Base-by-base conservation (phyloP, 1,284 basidiomycete genomes). In the Thelephora terrestris region DNA sequence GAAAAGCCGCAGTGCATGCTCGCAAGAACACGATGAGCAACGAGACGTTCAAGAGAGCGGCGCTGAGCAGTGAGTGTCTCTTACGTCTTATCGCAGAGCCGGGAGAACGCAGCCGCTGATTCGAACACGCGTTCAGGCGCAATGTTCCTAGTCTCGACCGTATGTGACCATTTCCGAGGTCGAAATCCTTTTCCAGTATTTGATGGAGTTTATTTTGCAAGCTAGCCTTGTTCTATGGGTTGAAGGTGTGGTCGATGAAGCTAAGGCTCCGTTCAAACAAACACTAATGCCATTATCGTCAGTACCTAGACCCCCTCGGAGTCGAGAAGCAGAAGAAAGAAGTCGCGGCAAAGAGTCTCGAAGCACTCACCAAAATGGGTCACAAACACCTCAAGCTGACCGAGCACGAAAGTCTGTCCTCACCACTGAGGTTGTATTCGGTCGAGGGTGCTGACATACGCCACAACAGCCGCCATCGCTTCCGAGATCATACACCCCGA, bases 401-500 rank as follows among this genome's bases (percentile, higher is more conserved):
- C 55, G 88, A 91, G 61, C 85, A 92, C 58, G 89, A 92, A 70
- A 68, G 87, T 87, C 61, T 55, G 83, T 64, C 25, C 7, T 18
- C 4, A 23, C 7, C 14, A 24, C 12, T 45, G 21, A 27, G 17
- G 5, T 35, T 20, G 35, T 14, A 14, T 47, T 24, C 32, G 14
- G 18, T 48, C 17, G 34, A 46, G 35, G 10, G 7, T 35, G 17
- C 20, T 2, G 35, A 43, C 44, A 24, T 34, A 37, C 47, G 45
- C 37, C 35, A 47, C 43, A 49, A n/a, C 56, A 90, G 88, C 78
- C 52, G 78, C 79, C 46, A 87, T 92, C 51, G 85, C 89, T 6
- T 83, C 83, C 43, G 90, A 91, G 58, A 75, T 92, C 20, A 87
- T 92, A 49, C 85, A 89, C 55, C 87, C 90, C 2, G 87, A 90